Conservation (phyloP, 2,329 filamentous ascomycete genomes). For the Diaporthe citri region DNA sequence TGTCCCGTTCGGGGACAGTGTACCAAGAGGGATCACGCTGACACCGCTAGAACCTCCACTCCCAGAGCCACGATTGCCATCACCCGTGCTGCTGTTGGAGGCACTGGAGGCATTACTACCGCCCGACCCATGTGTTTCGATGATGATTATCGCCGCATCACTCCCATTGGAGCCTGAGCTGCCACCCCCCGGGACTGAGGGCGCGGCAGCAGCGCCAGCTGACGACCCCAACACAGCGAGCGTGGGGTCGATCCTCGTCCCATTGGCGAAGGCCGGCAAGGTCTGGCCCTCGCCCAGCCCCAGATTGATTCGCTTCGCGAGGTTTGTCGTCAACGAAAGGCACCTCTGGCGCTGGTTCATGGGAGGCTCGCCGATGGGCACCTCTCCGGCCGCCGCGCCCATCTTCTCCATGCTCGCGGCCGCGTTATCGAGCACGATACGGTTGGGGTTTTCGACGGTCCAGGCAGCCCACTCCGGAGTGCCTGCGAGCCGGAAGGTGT, state of each 20-base stretch:
- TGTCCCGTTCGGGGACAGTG: not conserved
- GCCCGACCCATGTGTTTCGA: not conserved
- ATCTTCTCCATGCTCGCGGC: constrained; percentile 33
- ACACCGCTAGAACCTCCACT: not conserved
- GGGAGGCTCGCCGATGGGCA: constrained; percentile 14
- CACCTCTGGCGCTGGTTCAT: constrained; percentile 38
- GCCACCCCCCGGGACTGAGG: not conserved
- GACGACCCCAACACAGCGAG: constrained; percentile 10
- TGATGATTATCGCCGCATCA: not conserved
- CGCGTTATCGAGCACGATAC: constrained; percentile 23
- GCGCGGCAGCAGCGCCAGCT: not conserved
- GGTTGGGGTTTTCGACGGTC: constrained; percentile 19
- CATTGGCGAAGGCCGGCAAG: constrained; percentile 29
- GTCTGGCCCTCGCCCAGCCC: constrained; percentile 23
- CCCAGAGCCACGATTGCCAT: not conserved
- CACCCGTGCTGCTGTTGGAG: not conserved
- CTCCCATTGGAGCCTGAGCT: not conserved
- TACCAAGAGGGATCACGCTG: not conserved
- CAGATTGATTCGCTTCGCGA: constrained; percentile 25
- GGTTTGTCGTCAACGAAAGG: not conserved
- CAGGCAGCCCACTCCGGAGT: constrained; percentile 39
- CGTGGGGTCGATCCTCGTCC: constrained; percentile 22
- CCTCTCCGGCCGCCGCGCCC: constrained; percentile 29
- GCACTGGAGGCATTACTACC: not conserved
- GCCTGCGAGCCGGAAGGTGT: constrained; percentile 28